Conservation (phyloP, 2,329 filamentous ascomycete genomes). For the Daldinia sp. region DNA sequence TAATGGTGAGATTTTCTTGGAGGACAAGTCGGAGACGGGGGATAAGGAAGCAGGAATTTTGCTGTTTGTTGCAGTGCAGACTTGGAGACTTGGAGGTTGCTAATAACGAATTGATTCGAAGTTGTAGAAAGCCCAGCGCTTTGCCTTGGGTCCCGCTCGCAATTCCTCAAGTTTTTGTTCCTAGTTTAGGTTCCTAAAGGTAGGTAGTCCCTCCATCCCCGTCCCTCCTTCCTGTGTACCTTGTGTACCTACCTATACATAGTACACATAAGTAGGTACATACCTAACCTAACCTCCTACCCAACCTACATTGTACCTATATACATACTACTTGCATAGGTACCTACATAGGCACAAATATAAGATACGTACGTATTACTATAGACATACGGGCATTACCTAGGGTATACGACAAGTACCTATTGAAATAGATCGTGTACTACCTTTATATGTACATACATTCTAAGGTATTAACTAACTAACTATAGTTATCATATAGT, state of each 20-base stretch:
- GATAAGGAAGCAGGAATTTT: background rate
- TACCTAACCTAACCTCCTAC: too few relatives aligned
- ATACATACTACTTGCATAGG: background rate
- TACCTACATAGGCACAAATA: background rate
- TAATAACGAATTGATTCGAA: constrained; percentile 23
- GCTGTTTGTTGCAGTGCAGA: constrained; percentile 1
- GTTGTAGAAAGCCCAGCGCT: constrained; percentile 24
- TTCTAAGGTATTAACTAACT: too few relatives aligned
- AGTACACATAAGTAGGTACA: too few relatives aligned
- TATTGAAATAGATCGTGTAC: too few relatives aligned
- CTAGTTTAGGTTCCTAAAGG: too few relatives aligned
- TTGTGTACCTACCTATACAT: background rate
- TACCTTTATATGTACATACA: too few relatives aligned
- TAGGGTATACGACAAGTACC: too few relatives aligned
- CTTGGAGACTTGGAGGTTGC: constrained; percentile 4
- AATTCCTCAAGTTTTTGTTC: constrained; percentile 9
- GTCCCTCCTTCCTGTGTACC: background rate
- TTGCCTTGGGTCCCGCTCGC: constrained; percentile 18
- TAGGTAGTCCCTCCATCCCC: constrained; percentile 1
- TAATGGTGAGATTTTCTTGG: background rate
- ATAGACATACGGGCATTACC: too few relatives aligned
- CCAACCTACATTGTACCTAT: too few relatives aligned
- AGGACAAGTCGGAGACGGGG: background rate
- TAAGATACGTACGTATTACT: too few relatives aligned
- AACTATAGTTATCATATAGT: too few relatives aligned